Base-by-base conservation (phyloP, 2,329 filamentous ascomycete genomes). In the Hypoxylon sp. region DNA sequence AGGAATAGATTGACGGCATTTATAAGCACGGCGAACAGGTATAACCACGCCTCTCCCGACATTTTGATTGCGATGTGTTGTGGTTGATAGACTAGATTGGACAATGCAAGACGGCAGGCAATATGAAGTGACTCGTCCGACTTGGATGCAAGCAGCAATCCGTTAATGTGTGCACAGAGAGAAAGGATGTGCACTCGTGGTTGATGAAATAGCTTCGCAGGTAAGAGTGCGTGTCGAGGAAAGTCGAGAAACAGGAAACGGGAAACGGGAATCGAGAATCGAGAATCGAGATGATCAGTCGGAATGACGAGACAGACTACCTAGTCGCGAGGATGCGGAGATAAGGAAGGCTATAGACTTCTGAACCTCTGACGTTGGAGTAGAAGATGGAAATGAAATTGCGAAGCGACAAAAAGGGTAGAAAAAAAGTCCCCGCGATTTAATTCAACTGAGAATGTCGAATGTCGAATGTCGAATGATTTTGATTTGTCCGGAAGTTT, bases 1-100 rank as follows among this genome's bases (percentile, higher is more conserved):
- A 99, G 83, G 77, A 99, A 99, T 70, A 99, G 84, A 82, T 99
- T 99, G 85, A 99, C 92, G 79, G 94, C 94, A 80, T 99, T 99
- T 81, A 99, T 95, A 73, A 99, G 84, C 75, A 99, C 95, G 77
- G 93, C 88, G 76, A 99, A 83, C 68, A 99, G 87, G 80, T 95
- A 99, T 73, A 99, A 81, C 94, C 94, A 97, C 74, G 92, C 92
- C 84, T 97, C 92, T 75, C 92, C 92, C 69, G 92, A 96, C 92
- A 97, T 97, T 63, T 67, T 78, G 69, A 61, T 56, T 47, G 58
- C 51, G 58, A 48, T 51, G 38, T 35, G 16, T 48, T n/a, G n/a
- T n/a, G n/a, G n/a, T n/a, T n/a, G n/a, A n/a, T n/a, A n/a, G n/a
- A n/a, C n/a, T n/a, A n/a, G n/a, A n/a, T n/a, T n/a, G n/a, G n/a